Percentiles rank a stretch among this genome's conserved stretches.
These are phyloP conservation scores for Entoloma clypeatum DNA, from an alignment of 1,284 basidiomycete species.

Conservation along the genomic window DNA sequence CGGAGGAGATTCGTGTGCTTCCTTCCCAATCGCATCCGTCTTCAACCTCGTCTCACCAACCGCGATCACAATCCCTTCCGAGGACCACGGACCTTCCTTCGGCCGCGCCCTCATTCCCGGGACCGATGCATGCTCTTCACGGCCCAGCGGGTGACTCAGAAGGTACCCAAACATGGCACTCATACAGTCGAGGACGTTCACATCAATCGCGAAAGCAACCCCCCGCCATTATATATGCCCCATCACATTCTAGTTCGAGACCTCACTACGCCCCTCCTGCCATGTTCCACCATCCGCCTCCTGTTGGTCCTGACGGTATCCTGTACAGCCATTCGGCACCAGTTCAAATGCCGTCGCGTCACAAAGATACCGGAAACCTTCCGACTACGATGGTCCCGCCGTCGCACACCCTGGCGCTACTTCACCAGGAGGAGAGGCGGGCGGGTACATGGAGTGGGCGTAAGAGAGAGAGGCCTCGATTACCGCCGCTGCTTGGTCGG, in stretches of 20 bases:
- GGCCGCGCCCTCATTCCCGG: slow-evolving; percentile 15
- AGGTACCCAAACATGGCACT: slow-evolving; percentile 19
- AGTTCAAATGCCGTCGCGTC: slow-evolving; percentile 32
- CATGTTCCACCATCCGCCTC: slow-evolving; percentile 44
- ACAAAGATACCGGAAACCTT: not conserved
- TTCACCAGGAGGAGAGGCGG: slow-evolving; percentile 28
- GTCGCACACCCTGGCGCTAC: slow-evolving; percentile 26
- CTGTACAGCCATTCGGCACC: slow-evolving; percentile 54
- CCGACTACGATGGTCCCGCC: slow-evolving; percentile 29
- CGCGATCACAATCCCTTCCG: slow-evolving; percentile 43
- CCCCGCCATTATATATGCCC: slow-evolving; percentile 51
- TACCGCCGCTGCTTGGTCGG: slow-evolving; percentile 17
- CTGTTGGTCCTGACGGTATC: slow-evolving; percentile 45
- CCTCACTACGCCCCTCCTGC: slow-evolving; percentile 50
- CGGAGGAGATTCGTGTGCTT: slow-evolving; percentile 53
- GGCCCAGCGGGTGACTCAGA: slow-evolving; percentile 20
- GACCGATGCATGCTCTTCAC: slow-evolving; percentile 14
- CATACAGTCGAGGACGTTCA: slow-evolving; percentile 22
- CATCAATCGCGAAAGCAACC: slow-evolving; percentile 37
- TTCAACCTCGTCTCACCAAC: slow-evolving; percentile 24
- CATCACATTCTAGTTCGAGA: slow-evolving; percentile 37
- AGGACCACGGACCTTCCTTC: slow-evolving; percentile 29
- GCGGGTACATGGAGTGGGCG: slow-evolving; percentile 18
- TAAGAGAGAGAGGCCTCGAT: slow-evolving; percentile 17
- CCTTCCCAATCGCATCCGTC: slow-evolving; percentile 39